These are phyloP conservation scores for Hypoxylon rubiginosum DNA, from an alignment of 2,329 filamentous ascomycete genomes.

Conservation along the genomic window DNA sequence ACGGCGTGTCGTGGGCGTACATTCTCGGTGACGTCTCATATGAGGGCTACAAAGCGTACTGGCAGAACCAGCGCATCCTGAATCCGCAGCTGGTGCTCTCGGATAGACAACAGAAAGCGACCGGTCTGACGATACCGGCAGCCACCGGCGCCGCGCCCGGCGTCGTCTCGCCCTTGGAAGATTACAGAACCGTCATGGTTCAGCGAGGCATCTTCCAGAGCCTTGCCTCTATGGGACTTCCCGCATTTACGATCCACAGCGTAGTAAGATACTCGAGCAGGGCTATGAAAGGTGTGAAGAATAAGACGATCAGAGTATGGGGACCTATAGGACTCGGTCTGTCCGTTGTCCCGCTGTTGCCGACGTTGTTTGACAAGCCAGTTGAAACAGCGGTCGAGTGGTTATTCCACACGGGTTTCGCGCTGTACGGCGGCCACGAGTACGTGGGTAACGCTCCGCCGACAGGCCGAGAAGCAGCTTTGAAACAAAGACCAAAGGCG, in stretches of 20 bases:
- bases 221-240: conserved; percentile 92
- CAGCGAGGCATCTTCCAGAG: conserved; percentile 92
- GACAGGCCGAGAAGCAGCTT: conserved; percentile 65
- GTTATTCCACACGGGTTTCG: conserved; percentile 86
- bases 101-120: conserved; percentile 62
- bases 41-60: conserved; percentile 96
- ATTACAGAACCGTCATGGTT: conserved; percentile 91
- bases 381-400: conserved; percentile 94
- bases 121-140: conserved; percentile 58
- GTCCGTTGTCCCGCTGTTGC: conserved; percentile 84
- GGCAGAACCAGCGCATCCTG: conserved; percentile 82
- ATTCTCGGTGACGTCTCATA: conserved; percentile 90
- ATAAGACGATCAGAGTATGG: conserved; percentile 82
- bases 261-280: conserved; percentile 90
- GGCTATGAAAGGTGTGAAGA: conserved; percentile 88
- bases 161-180: conserved; percentile 79
- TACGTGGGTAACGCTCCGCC: conserved; percentile 68
- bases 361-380: conserved; percentile 88
- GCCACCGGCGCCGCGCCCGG: conserved; percentile 54
- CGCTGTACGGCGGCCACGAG: conserved; percentile 73
- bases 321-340: conserved; percentile 88
- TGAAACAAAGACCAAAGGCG: conserved; percentile 62
- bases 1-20: conserved; percentile 93
- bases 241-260: conserved; percentile 93
- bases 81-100: conserved; percentile 75